Base-by-base conservation (phyloP, 2,329 filamentous ascomycete species). In the Tolypocladium capitatum region DNA sequence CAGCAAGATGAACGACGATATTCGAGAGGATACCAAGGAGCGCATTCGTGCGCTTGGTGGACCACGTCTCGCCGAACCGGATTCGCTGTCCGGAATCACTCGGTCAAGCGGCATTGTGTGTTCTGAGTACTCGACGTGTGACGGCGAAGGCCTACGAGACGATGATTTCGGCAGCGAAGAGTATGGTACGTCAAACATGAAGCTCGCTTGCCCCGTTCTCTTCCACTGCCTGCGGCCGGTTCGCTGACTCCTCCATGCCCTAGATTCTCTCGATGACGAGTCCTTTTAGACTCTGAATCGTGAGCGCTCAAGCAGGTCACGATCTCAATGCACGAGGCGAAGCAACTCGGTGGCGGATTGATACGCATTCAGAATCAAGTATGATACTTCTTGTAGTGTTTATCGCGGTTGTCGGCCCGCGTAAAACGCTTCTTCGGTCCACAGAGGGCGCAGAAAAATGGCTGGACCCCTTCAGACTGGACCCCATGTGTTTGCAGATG, bases 1-100 rank as follows among this genome's bases (percentile, higher is more conserved):
- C 31, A 49, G 30, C 49, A 47, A 38, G 27, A 47, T 51, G 16
- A 47, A 24, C 11, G 18, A 43, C n/a, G 46, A 47, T 5, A 27
- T 47, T 8, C 36, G 36, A 16, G 46, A 24, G 16, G 10, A 21
- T 2, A 16, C n/a, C 13, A 10, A 38, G 8, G 44, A 46, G 33
- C 24, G 27, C 21, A 38, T 46, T 10, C 9, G 16, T 9, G 27
- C 24, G n/a, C 44, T 46, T 4, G 44, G 13, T 4, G 27, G 24
- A 6, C 44, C 24, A 8, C 6, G 32, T 1, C 21, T 7, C 3
- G 6, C 24, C 16, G 7, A 8, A 4, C 44, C 44, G 34, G 44
- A 46, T 14, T 46, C 44, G 11, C 13, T 46, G 8, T 46, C 44
- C 5, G 44, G 33, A 16, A 18, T 46, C 20, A 40, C 44, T 9